A percentile compares a stretch with the other conserved stretches of the same genome.
These are phyloP conservation scores for Elsinoe batatas DNA, from an alignment of 2,329 filamentous ascomycete genomes.

Conservation along the genomic window DNA sequence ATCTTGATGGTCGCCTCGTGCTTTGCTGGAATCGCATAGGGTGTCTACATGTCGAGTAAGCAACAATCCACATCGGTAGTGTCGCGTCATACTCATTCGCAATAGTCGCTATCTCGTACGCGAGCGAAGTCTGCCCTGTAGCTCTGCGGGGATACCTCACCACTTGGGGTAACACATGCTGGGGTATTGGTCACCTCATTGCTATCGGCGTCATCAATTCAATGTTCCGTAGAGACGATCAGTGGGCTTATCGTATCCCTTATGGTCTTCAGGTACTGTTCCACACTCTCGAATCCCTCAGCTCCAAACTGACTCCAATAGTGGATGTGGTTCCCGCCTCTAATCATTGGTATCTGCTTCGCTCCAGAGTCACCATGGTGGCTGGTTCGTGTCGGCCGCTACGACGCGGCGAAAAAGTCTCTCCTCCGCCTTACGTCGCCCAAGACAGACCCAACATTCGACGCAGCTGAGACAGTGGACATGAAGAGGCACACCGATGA, in stretches of 20 bases:
- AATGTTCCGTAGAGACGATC: conserved; percentile 54
- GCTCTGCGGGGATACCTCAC: conserved; percentile 62
- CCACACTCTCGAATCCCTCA: too few species aligned
- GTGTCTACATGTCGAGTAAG: conserved; percentile 21
- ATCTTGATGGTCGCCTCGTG: conserved; percentile 38
- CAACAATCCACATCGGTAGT: too few species aligned
- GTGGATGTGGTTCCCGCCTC: conserved; percentile 66
- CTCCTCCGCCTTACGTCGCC: conserved; percentile 54
- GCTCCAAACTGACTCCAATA: neutral
- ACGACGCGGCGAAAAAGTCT: conserved; percentile 56
- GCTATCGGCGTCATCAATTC: conserved; percentile 63
- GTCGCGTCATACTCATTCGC: conserved; percentile 26
- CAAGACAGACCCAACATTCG: conserved; percentile 55
- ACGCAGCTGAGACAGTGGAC: conserved; percentile 73
- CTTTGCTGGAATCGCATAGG: conserved; percentile 39
- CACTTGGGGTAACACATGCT: conserved; percentile 69
- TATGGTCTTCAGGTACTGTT: conserved; percentile 51
- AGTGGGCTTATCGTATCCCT: conserved; percentile 62
- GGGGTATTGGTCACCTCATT: conserved; percentile 65
- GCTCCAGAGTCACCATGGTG: conserved; percentile 67
- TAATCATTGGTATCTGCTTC: conserved; percentile 54
- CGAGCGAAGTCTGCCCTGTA: conserved; percentile 57
- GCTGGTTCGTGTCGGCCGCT: conserved; percentile 58
- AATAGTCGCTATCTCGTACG: conserved; percentile 41
- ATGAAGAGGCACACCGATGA: conserved; percentile 91